Evolutionary conservation across 1,284 basidiomycete genomes (phyloP).

Genomic region (Ganoderma meredithae): DNA sequence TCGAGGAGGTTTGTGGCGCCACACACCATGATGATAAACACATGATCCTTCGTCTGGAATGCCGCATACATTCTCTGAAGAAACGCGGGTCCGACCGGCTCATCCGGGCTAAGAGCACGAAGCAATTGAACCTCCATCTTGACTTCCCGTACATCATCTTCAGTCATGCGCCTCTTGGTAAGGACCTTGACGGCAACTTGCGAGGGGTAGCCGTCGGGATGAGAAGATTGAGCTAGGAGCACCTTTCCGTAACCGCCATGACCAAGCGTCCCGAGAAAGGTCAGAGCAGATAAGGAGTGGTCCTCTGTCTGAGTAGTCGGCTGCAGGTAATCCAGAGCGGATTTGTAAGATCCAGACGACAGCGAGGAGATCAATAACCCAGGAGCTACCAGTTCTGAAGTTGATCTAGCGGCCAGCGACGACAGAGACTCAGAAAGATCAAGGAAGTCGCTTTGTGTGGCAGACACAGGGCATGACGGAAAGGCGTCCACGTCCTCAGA

Average conservation of each 20-base stretch:
- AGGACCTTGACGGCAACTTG: constrained; percentile 32
- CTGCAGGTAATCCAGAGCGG: background rate
- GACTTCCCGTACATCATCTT: constrained; percentile 27
- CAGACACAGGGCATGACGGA: background rate
- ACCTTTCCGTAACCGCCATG: constrained; percentile 34
- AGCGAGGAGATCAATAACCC: background rate
- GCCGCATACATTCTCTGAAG: constrained; percentile 21
- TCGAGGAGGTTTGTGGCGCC: background rate
- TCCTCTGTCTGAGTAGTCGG: background rate
- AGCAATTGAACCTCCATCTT: constrained; percentile 27
- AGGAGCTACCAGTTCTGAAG: background rate
- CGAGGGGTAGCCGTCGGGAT: background rate
- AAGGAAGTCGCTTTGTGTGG: background rate
- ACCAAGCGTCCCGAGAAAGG: constrained; percentile 29
- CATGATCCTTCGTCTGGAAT: constrained; percentile 28
- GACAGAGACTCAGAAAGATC: constrained; percentile 8
- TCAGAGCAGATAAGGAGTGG: constrained; percentile 20
- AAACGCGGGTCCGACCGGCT: constrained; percentile 11
- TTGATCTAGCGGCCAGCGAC: background rate
- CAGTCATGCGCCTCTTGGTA: constrained; percentile 24
- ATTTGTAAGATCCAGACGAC: background rate
- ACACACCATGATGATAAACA: constrained; percentile 30
- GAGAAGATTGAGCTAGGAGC: constrained; percentile 24
- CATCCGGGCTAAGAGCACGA: constrained; percentile 7
- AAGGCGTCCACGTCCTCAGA: background rate